These are phyloP conservation scores for Kokia cookei DNA, from an alignment of 441 rosid genomes.

Conservation along the genomic window DNA sequence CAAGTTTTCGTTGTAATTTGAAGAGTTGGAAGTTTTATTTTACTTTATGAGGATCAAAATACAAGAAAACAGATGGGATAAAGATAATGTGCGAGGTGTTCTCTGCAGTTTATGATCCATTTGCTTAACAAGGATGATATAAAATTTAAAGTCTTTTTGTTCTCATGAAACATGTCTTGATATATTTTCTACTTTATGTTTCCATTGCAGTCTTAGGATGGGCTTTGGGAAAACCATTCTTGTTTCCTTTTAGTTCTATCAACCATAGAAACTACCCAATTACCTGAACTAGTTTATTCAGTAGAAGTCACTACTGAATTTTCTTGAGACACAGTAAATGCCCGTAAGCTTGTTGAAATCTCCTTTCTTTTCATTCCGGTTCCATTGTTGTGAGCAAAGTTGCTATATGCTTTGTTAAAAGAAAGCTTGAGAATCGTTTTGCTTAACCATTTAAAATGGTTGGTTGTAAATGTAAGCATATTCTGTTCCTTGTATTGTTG, in stretches of 20 bases:
- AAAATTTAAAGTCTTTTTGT: neutral
- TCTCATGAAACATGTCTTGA: neutral
- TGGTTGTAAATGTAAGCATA: neutral
- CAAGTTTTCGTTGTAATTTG: neutral
- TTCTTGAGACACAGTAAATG: neutral
- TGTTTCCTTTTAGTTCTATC: no score
- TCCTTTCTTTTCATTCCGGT: neutral
- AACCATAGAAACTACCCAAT: no score
- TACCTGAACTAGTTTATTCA: neutral
- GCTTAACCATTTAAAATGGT: neutral
- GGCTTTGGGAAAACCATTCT: no score
- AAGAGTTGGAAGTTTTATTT: neutral
- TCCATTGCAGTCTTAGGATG: neutral
- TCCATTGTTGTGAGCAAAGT: neutral
- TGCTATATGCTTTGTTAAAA: neutral
- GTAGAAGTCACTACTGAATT: neutral
- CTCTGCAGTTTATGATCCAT: neutral
- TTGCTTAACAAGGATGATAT: neutral
- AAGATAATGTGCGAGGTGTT: neutral
- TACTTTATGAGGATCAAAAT: neutral
- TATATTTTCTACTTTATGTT: neutral
- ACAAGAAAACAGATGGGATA: neutral
- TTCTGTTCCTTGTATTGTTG: neutral
- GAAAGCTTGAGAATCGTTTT: neutral
- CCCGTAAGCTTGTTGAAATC: neutral